These are phyloP conservation scores for Aspergillus novofumigatus DNA, from an alignment of 2,329 filamentous ascomycete species.

Conservation along the genomic window DNA sequence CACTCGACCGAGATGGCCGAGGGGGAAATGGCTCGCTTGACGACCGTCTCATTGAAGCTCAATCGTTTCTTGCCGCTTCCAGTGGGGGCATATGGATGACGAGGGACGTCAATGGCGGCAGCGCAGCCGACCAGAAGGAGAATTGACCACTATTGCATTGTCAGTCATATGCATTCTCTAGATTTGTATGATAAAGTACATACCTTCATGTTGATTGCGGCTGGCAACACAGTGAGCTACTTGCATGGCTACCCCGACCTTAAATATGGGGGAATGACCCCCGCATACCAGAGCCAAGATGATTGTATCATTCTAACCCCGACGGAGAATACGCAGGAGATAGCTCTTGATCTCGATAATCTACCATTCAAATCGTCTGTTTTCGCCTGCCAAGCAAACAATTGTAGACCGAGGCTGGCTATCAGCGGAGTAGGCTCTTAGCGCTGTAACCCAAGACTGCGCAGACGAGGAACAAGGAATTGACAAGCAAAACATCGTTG, in stretches of 20 bases:
- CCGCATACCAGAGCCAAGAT: not conserved
- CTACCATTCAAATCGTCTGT: not conserved
- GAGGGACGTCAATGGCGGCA: constrained; percentile 46
- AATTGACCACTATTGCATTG: not conserved
- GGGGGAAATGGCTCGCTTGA: constrained; percentile 44
- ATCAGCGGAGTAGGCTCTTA: constrained; percentile 2
- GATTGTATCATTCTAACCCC: not conserved
- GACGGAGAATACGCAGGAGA: not conserved
- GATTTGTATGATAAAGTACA: not conserved
- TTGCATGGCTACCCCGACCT: not conserved
- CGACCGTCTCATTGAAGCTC: constrained; percentile 58
- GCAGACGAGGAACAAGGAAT: not conserved
- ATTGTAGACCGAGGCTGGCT: not conserved
- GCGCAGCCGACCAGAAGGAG: constrained; percentile 12
- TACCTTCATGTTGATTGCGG: constrained; percentile 11
- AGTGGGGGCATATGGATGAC: constrained; percentile 52
- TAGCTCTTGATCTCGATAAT: not conserved
- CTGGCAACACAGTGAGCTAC: not conserved
- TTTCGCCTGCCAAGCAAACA: not conserved
- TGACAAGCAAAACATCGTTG: not conserved
- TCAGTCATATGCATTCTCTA: not conserved
- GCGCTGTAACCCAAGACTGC: constrained; percentile 9
- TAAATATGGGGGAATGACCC: not conserved
- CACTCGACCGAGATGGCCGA: constrained; percentile 51
- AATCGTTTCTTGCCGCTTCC: constrained; percentile 55